Conservation (phyloP, 805 yeast genomes). For the Geotrichum ghanense region DNA sequence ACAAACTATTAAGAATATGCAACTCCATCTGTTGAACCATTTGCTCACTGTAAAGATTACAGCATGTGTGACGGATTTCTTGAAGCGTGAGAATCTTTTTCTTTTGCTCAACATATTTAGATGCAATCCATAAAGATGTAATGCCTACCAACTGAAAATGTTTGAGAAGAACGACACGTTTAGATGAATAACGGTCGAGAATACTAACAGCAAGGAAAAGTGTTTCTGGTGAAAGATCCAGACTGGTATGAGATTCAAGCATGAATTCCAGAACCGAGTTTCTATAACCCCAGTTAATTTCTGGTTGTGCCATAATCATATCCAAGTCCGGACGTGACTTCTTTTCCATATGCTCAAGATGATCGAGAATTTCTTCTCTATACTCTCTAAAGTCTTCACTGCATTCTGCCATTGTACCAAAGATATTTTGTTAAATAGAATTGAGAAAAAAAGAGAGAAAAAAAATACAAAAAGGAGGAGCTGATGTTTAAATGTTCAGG, state of each 20-base stretch:
- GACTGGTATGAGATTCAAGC: conserved; percentile 49
- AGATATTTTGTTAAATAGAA: too few species aligned
- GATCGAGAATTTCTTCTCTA: conserved; percentile 25
- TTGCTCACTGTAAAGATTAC: conserved; percentile 46
- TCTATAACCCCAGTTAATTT: conserved; percentile 62
- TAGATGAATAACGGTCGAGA: conserved; percentile 85
- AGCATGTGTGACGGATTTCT: conserved; percentile 64
- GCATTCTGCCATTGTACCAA: conserved; percentile 1
- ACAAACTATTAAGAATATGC: conserved; percentile 59
- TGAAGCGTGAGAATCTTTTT: conserved; percentile 61
- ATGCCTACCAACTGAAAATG: conserved; percentile 87
- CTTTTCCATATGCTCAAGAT: conserved; percentile 25
- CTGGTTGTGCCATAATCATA: conserved; percentile 81
- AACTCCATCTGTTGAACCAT: conserved; percentile 67
- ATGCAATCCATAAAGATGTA: conserved; percentile 86
- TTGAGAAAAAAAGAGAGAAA: too few species aligned
- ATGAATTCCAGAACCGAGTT: conserved; percentile 68
- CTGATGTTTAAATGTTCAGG: too few species aligned
- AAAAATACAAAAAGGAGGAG: too few species aligned
- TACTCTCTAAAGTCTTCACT: conserved; percentile 30
- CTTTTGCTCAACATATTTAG: conserved; percentile 71
- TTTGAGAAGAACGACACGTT: conserved; percentile 69
- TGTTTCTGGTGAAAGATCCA: conserved; percentile 53
- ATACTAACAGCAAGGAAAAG: conserved; percentile 59
- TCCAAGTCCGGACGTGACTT: conserved; percentile 39